These are phyloP conservation scores for Pisolithus microcarpus DNA, from an alignment of 768 basidiomycete species.

Conservation along the genomic window DNA sequence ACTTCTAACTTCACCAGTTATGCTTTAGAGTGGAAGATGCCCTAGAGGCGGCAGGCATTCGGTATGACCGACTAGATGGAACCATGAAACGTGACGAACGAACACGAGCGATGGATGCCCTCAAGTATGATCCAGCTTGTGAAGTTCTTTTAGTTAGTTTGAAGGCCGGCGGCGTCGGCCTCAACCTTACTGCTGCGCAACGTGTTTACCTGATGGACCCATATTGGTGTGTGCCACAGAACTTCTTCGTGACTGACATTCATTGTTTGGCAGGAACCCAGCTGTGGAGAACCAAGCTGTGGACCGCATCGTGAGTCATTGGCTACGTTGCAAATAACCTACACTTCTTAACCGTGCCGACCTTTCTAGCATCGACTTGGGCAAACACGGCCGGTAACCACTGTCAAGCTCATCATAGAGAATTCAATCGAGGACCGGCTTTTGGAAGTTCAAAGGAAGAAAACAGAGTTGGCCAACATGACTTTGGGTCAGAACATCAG, in stretches of 20 bases:
- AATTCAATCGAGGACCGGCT: conserved; percentile 90
- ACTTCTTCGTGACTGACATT: background rate
- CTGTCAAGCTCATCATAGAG: conserved; percentile 89
- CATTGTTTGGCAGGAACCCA: conserved; percentile 62
- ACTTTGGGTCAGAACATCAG: conserved; percentile 82
- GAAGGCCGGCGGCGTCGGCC: conserved; percentile 93
- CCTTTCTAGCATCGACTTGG: conserved; percentile 81
- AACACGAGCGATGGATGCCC: conserved; percentile 82
- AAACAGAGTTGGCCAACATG: conserved; percentile 90
- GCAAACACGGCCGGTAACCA: conserved; percentile 86
- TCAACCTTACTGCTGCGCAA: conserved; percentile 92
- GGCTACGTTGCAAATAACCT: background rate
- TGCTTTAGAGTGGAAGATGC: conserved; percentile 76
- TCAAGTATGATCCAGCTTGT: conserved; percentile 83
- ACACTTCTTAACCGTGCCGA: background rate
- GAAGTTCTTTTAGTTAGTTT: conserved; percentile 95
- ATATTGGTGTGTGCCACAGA: conserved; percentile 58
- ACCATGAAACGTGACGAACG: conserved; percentile 98
- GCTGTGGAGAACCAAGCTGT: conserved; percentile 97
- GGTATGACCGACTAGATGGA: conserved; percentile 89
- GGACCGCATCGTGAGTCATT: conserved; percentile 79
- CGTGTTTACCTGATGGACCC: conserved; percentile 96
- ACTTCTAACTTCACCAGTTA: background rate
- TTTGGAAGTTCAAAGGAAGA: conserved; percentile 90
- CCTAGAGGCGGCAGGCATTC: conserved; percentile 71